Base-by-base conservation (phyloP, 1,284 basidiomycete species). In the Cryptococcus wingfieldii region DNA sequence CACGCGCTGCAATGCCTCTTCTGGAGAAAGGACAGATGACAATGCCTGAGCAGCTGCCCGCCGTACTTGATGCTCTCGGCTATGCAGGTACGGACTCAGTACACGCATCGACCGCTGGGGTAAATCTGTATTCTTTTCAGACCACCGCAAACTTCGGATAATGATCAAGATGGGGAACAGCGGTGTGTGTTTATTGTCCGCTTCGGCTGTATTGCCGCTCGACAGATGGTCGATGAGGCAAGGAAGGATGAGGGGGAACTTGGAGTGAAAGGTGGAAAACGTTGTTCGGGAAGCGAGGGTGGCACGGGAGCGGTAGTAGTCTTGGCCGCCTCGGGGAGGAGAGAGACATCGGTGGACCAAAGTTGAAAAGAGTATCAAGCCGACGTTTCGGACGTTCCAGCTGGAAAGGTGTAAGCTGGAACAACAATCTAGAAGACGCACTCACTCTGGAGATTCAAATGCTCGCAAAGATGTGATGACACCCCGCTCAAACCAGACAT, bases 381-480 rank as follows among this genome's bases (percentile, higher is more conserved):
- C 74, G 41, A 73, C 72, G 53, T 78, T 78, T 7, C 74, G 63
- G 1, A 78, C 75, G 50, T 73, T 76, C 76, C 76, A 78, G 59
- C 74, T 77, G 50, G 16, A 38, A 27, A 16, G 27, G 4, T 13
- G 41, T 55, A 6, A 57, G 60, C 51, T 16, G 53, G 53, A 16
- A 9, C 13, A 42, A 19, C 34, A 14, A 13, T 12, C 5, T 18
- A 43, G 34, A n/a, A 28, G n/a, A 13, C 42, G 13, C 5, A 62
- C 72, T 62, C 39, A 77, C 75, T 77, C 69, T 38, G 65, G 50
- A 14, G 71, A 76, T 3, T 65, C 65, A 50, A 76, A 76, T 1
- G 69, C 72, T 23, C 62, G 55, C n/a, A 77, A 55, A 8, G 76
- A 68, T 14, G 66, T 63, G 42, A 75, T 65, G 7, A 75, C 66